Conservation (phyloP, 306 rosid species). For the Senna tora region DNA sequence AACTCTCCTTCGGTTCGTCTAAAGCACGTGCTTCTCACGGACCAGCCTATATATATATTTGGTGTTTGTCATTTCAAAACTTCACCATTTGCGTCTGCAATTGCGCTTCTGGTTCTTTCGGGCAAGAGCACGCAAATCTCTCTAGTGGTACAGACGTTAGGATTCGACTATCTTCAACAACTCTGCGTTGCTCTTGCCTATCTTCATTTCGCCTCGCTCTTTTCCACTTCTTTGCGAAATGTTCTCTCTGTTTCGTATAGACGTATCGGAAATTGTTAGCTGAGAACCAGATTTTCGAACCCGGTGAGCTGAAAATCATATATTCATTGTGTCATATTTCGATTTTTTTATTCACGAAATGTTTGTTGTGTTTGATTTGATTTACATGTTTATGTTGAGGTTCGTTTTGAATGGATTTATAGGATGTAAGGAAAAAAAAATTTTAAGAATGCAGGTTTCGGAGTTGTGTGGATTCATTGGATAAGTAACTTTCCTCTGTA, state of each 20-base stretch:
- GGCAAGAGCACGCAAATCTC: constrained; percentile 16
- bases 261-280: background rate
- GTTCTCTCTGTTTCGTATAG: background rate
- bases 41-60: background rate
- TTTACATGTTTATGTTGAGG: background rate
- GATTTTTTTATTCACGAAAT: background rate
- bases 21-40: constrained; percentile 19
- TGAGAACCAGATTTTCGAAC: constrained; percentile 14
- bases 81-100: background rate
- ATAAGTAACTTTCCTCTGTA: background rate
- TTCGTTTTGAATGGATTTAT: background rate
- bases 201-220: background rate
- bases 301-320: constrained; percentile 41
- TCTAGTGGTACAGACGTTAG: constrained; percentile 19
- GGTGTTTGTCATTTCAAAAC: background rate
- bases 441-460: background rate
- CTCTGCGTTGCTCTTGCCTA: background rate
- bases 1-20: background rate
- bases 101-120: constrained; percentile 28
- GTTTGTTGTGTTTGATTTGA: background rate
- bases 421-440: background rate
- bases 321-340: background rate
- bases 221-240: background rate
- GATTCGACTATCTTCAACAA: background rate
- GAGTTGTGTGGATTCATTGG: background rate